These are phyloP conservation scores for Lolium multiflorum DNA, from an alignment of 176 grass and related monocot genomes.

Conservation along the genomic window DNA sequence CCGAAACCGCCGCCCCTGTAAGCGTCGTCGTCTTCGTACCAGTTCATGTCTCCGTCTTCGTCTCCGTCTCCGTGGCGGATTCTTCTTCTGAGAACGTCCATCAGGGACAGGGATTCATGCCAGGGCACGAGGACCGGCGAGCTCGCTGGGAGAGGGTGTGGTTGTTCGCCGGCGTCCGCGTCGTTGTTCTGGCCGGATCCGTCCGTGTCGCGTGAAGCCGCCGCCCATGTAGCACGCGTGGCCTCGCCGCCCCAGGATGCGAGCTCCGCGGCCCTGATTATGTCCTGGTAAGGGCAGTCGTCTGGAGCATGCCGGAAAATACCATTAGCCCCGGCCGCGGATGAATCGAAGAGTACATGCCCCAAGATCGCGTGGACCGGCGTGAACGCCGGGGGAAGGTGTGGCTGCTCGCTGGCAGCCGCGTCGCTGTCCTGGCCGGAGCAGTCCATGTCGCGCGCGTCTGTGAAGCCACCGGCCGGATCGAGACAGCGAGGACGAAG, in stretches of 20 bases:
- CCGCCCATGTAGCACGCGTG: no score
- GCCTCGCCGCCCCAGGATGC: background rate
- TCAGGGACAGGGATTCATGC: no score
- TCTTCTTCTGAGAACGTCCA: no score
- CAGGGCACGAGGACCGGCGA: background rate
- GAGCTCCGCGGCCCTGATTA: no score
- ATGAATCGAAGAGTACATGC: background rate
- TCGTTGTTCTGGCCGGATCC: background rate
- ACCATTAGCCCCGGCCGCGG: background rate
- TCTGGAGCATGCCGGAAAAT: background rate
- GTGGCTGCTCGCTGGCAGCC: background rate
- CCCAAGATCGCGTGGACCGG: background rate
- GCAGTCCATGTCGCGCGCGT: background rate
- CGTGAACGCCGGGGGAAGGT: background rate
- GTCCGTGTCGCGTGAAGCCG: slow-evolving; percentile 11
- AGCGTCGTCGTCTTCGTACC: background rate
- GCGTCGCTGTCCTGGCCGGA: background rate
- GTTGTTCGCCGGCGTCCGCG: background rate
- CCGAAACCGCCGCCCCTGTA: background rate
- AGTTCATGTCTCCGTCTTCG: no score
- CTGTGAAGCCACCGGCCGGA: background rate
- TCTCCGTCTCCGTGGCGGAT: no score
- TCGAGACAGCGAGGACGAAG: background rate
- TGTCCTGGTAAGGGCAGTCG: background rate
- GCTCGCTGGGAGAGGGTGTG: background rate